phyloP scores from a whole-genome alignment of 2,329 filamentous ascomycete genomes.

The Bertia moriformis region DNA sequence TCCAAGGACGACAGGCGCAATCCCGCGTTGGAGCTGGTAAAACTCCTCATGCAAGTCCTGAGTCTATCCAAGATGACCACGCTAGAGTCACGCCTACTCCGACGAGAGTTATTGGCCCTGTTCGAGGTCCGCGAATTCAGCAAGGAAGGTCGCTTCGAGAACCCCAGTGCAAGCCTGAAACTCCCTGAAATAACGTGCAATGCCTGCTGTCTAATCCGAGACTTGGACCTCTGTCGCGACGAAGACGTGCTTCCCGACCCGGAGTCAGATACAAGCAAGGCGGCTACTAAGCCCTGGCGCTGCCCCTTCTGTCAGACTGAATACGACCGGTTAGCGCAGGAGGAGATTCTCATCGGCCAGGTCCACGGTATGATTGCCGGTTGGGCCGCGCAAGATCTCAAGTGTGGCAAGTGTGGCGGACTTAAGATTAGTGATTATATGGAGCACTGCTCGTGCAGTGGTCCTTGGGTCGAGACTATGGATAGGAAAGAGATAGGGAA shows the following conservation, averaged over 20 bases:
- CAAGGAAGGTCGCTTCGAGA: constrained; percentile 71
- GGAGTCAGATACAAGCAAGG: constrained; percentile 8
- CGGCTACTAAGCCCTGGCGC: constrained; percentile 42
- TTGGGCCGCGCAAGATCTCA: constrained; percentile 82
- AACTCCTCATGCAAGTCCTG: constrained; percentile 82
- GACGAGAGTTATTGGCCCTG: constrained; percentile 75
- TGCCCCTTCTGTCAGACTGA: constrained; percentile 65
- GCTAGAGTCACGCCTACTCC: constrained; percentile 71
- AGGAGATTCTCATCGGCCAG: constrained; percentile 66
- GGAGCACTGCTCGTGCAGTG: constrained; percentile 90
- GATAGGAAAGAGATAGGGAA: constrained; percentile 50
- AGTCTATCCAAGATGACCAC: constrained; percentile 81
- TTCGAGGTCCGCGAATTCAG: constrained; percentile 95
- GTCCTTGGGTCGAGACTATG: constrained; percentile 65
- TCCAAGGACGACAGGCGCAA: constrained; percentile 34
- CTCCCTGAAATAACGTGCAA: constrained; percentile 71
- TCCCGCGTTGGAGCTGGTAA: constrained; percentile 79
- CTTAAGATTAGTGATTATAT: constrained; percentile 82
- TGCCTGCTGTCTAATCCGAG: constrained; percentile 75
- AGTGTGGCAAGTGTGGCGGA: constrained; percentile 59
- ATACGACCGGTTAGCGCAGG: constrained; percentile 66
- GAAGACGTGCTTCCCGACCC: constrained; percentile 55
- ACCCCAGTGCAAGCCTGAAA: constrained; percentile 64
- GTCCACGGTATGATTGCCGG: constrained; percentile 63
- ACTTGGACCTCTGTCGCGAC: constrained; percentile 86